phyloP scores from a whole-genome alignment of 306 rosid genomes.

The Rosa multiflora region DNA sequence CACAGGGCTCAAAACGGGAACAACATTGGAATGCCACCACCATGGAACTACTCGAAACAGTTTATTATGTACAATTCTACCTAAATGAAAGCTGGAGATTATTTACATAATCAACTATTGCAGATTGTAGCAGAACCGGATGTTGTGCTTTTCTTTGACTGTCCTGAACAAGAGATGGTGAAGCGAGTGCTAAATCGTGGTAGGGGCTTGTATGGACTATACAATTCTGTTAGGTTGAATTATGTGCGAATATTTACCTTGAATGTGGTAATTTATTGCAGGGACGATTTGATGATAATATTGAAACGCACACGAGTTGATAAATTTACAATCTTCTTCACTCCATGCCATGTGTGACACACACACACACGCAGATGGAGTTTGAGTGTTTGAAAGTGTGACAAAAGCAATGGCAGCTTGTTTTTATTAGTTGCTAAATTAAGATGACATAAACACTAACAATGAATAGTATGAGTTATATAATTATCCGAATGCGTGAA shows the following conservation, averaged over 20 bases:
- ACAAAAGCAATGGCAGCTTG: too few species aligned
- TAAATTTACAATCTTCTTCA: too few species aligned
- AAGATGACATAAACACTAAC: too few species aligned
- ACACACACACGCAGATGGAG: too few species aligned
- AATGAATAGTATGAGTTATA: too few species aligned
- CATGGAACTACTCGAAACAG: neutral
- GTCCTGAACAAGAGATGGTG: conserved; percentile 94
- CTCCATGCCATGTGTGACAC: too few species aligned
- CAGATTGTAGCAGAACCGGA: conserved; percentile 78
- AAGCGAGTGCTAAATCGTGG: conserved; percentile 93
- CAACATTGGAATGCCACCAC: neutral
- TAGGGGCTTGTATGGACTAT: conserved; percentile 23
- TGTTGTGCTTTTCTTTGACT: conserved; percentile 88
- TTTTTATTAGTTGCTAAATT: too few species aligned
- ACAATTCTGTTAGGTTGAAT: neutral
- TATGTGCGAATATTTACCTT: conserved; percentile 21
- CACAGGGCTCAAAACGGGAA: neutral
- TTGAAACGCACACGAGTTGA: conserved; percentile 39
- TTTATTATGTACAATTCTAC: neutral
- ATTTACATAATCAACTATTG: conserved; percentile 12
- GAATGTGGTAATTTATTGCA: conserved; percentile 35
- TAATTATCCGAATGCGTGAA: too few species aligned
- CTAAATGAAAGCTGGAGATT: neutral
- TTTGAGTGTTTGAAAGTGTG: too few species aligned
- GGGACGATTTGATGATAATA: conserved; percentile 98